These are phyloP conservation scores for Bjerkandera adusta DNA, from an alignment of 1,284 basidiomycete genomes.

Conservation along the genomic window DNA sequence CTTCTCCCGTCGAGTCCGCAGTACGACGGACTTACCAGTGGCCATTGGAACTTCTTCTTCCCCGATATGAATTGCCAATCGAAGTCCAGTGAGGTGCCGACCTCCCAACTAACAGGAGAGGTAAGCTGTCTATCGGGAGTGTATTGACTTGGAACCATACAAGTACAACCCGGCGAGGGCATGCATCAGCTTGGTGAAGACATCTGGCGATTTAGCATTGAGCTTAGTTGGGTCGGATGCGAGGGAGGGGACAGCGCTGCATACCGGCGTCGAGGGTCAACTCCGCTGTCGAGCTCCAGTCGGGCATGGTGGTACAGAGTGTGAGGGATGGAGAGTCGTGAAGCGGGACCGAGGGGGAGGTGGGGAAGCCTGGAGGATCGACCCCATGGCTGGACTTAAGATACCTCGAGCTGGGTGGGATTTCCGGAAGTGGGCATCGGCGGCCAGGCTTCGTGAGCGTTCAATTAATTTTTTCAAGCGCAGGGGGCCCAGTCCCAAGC, in stretches of 20 bases:
- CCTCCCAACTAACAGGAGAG: constrained; percentile 29
- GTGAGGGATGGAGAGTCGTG: not conserved
- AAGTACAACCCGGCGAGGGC: constrained; percentile 65
- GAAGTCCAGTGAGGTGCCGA: constrained; percentile 61
- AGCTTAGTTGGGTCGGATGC: not conserved
- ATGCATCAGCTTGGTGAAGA: constrained; percentile 68
- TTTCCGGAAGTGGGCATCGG: too few species aligned
- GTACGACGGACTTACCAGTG: constrained; percentile 26
- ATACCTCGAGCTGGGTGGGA: too few species aligned
- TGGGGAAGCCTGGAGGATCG: constrained; percentile 12
- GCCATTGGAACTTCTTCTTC: constrained; percentile 53
- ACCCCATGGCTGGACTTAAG: not conserved
- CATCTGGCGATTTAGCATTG: constrained; percentile 34
- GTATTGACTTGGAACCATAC: constrained; percentile 34
- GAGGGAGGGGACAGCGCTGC: constrained; percentile 20
- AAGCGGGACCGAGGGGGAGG: constrained; percentile 3
- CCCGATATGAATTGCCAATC: constrained; percentile 65
- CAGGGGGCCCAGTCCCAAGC: too few species aligned
- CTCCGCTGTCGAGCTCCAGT: constrained; percentile 56
- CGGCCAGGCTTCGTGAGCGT: too few species aligned
- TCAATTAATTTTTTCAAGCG: too few species aligned
- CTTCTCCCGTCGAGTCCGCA: not conserved
- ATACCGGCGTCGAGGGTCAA: constrained; percentile 49
- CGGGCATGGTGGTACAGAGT: constrained; percentile 38
- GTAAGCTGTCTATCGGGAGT: not conserved